These are phyloP conservation scores for Tetrastigma voinierianum DNA, from an alignment of 164 flowering plant species.

Conservation along the genomic window DNA sequence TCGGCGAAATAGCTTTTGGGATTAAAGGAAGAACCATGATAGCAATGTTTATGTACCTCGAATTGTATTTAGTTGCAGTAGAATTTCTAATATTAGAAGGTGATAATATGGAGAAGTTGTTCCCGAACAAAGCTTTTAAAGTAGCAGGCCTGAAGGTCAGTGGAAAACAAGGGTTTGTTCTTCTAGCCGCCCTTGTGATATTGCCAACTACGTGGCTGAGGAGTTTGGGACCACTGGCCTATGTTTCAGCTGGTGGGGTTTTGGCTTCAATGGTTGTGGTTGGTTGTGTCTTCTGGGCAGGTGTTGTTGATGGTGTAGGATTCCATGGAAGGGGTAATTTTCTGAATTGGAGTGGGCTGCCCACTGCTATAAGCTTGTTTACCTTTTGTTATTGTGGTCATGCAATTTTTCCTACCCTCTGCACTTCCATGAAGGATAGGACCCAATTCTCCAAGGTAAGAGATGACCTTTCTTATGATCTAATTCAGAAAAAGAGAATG, in stretches of 20 bases:
- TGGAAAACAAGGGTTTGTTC: constrained; percentile 37
- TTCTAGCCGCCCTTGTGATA: constrained; percentile 38
- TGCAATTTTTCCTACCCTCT: constrained; percentile 53
- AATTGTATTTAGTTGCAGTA: constrained; percentile 43
- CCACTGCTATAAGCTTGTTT: constrained; percentile 47
- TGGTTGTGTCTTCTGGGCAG: constrained; percentile 41
- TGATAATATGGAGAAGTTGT: constrained; percentile 48
- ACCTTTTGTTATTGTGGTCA: constrained; percentile 54
- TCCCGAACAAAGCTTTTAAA: constrained; percentile 30
- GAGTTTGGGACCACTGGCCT: constrained; percentile 39
- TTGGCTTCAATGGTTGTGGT: constrained; percentile 37
- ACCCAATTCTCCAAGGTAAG: constrained; percentile 53
- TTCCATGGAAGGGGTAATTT: constrained; percentile 36
- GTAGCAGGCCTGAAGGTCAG: constrained; percentile 22
- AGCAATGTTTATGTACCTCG: constrained; percentile 41
- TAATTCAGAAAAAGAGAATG: too few relatives aligned
- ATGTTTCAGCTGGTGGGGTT: constrained; percentile 55
- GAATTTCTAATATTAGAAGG: constrained; percentile 65
- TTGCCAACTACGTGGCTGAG: constrained; percentile 52
- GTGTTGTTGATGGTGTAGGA: constrained; percentile 49
- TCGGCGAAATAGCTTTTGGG: constrained; percentile 46
- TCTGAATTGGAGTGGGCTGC: constrained; percentile 34
- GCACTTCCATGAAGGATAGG: constrained; percentile 50
- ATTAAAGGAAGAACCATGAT: constrained; percentile 36
- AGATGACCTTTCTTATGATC: background rate